Base-by-base conservation (phyloP, 2,329 filamentous ascomycete species). In the Hyphodiscus sp. region DNA sequence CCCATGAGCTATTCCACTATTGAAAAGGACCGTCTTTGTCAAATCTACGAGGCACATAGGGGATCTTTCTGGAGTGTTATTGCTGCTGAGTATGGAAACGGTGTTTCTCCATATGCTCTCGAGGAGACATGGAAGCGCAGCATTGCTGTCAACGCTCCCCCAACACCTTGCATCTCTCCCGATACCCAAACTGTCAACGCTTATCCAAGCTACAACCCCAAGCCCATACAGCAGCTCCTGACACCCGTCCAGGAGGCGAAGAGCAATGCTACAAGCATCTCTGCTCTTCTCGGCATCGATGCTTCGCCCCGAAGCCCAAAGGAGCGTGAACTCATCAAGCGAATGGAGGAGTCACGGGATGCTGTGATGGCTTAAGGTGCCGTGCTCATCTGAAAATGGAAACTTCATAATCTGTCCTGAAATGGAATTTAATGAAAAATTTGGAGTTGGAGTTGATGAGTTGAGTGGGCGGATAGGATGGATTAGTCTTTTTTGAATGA, bases 21-120 rank as follows among this genome's bases (percentile, higher is more conserved):
- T 47, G 83, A 89, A 68, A 76, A 83, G 63, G 73, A 78, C 26
- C 84, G 86, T 47, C 82, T 92, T 20, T 79, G 82, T 47, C 76
- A 79, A 56, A 80, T 91, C 61, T 91, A 91, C 69, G 79, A 83
- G 50, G 74, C 79, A 8, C 86, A 89, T 70, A 82, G 86, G 44
- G 75, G 78, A 49, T 79, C 80, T 9, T 91, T 92, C 72, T 92
- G 88, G 87, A 75, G 79, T 33, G 76, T 80, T 47, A 79, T 92
- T 38, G 86, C 87, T 29, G 74, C 80, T 23, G 86, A 90, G 63
- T 91, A 91, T 64, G 86, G 86, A 50, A 69, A 73, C 15, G 79
- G 82, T 33, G 76, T 77, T 1, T 83, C 80, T 47, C 80, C 86
- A 1, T 74, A 77, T 15, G 74, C 82, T 33, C 75, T 90, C 19